Evolutionary conservation across 2,329 filamentous ascomycete species (phyloP), one percentile per base, ranked within the genome.

Genomic region (Pseudogymnoascus pannorum): DNA sequence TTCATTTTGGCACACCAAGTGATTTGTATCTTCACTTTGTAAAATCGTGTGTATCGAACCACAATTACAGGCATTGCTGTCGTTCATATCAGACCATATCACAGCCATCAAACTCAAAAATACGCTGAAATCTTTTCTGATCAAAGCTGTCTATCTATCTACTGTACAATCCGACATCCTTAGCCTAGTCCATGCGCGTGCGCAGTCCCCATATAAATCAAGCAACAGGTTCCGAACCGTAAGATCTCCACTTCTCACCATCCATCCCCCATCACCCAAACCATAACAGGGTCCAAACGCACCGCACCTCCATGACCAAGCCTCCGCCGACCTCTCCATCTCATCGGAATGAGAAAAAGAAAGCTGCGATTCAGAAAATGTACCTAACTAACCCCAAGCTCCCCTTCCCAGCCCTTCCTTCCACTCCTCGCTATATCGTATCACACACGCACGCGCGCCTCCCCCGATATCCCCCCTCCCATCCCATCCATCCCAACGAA

Each of bases 81-180:
- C 11, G 7, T 14, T 22, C 18, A 22, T 14, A 3, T 29, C 11
- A n/a, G 14, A 16, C 29, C 48, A 54, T 26, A 31, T 54, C 26
- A 54, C 26, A 31, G 20, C 5, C 9, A 54, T 33, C 48, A 33
- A 54, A 31, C 11, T 26, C n/a, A 31, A 16, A 33, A 12, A 14
- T 54, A 12, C 16, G 26, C 48, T 54, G 26, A 54, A 54, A 12
- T 54, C 48, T 54, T 54, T 54, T 54, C n/a, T 5, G 48, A 54
- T 12, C 48, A 6, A 54, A 54, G 5, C 26, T 5, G 36, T 54
- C 48, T 54, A 54, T 54, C 48, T 54, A 54, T 31, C 48, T 54
- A 54, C 48, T 54, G 48, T 54, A 54, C 48, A 54, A 54, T 54
- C 48, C 48, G 48, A 54, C 48, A 54, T 54, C 48, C 48, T 54